Evolutionary conservation across 1,139 yeast genomes (phyloP).

Genomic region (Kodamaea fungicola): DNA sequence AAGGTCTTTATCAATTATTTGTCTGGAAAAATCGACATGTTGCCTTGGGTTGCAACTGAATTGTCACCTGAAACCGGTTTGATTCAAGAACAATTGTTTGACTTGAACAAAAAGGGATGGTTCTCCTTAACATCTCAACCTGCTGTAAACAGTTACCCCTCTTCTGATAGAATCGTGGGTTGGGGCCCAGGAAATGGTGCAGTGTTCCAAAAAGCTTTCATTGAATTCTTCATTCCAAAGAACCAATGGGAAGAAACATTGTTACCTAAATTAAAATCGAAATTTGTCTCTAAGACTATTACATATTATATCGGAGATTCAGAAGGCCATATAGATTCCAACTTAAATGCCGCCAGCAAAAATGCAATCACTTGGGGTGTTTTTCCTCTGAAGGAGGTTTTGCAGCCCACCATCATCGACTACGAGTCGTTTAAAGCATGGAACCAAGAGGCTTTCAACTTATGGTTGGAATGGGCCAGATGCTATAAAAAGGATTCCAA

Average conservation of each 20-base stretch:
- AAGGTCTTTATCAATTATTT: constrained; percentile 70
- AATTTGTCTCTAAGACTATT: constrained; percentile 40
- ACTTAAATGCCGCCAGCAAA: constrained; percentile 43
- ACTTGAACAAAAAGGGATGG: constrained; percentile 69
- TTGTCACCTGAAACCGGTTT: constrained; percentile 86
- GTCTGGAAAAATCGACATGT: constrained; percentile 66
- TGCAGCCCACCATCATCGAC: constrained; percentile 86
- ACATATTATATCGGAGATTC: constrained; percentile 74
- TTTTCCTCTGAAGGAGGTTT: constrained; percentile 80
- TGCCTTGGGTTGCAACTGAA: constrained; percentile 92
- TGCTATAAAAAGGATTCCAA: constrained; percentile 59
- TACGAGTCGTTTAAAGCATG: constrained; percentile 87
- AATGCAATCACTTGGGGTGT: constrained; percentile 97
- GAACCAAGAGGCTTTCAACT: constrained; percentile 89
- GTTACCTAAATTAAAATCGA: constrained; percentile 47
- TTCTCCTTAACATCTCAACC: constrained; percentile 96
- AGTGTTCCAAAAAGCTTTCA: constrained; percentile 89
- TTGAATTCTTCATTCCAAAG: constrained; percentile 78
- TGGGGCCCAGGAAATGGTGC: constrained; percentile 92
- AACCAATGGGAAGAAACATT: constrained; percentile 57
- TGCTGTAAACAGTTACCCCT: constrained; percentile 72
- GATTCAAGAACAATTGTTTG: constrained; percentile 86
- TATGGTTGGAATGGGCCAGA: constrained; percentile 91
- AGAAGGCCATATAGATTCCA: constrained; percentile 55
- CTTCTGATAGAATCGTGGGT: constrained; percentile 85